A percentile compares a stretch with the other conserved stretches of the same genome.
These are phyloP conservation scores for Calocera cornea DNA, from an alignment of 768 basidiomycete species.

Conservation along the genomic window DNA sequence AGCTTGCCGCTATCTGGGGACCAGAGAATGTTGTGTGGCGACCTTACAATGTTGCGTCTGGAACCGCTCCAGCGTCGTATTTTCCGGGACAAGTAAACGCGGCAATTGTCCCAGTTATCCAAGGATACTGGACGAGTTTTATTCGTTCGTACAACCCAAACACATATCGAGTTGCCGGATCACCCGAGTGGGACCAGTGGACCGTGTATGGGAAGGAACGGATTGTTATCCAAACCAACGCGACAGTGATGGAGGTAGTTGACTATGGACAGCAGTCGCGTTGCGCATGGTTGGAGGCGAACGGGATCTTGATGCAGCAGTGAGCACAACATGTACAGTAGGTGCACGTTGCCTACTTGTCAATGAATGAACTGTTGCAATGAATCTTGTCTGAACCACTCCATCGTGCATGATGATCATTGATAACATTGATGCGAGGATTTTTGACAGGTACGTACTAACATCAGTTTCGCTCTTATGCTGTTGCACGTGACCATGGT, in stretches of 20 bases:
- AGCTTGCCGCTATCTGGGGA: not conserved
- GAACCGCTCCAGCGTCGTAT: not conserved
- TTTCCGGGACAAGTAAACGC: not conserved
- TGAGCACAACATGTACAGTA: not conserved
- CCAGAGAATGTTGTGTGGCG: not conserved
- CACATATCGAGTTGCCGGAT: not conserved
- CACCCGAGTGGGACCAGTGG: not conserved
- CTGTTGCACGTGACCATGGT: too few relatives aligned
- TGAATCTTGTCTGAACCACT: too few relatives aligned
- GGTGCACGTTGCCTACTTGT: too few relatives aligned
- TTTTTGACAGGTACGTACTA: too few relatives aligned
- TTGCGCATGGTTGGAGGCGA: not conserved
- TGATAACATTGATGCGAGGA: too few relatives aligned
- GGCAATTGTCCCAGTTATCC: not conserved
- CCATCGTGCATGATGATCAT: too few relatives aligned
- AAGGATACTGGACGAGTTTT: conserved; percentile 1
- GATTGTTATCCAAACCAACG: not conserved
- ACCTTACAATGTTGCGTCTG: not conserved
- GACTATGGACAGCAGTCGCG: not conserved
- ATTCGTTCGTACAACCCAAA: not conserved
- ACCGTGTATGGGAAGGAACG: not conserved
- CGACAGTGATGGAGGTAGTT: not conserved
- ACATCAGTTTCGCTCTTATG: too few relatives aligned
- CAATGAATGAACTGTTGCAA: too few relatives aligned
- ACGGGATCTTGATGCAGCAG: not conserved